Base-by-base conservation (phyloP, 2,329 filamentous ascomycete genomes). In the Lecanicillium sp. region DNA sequence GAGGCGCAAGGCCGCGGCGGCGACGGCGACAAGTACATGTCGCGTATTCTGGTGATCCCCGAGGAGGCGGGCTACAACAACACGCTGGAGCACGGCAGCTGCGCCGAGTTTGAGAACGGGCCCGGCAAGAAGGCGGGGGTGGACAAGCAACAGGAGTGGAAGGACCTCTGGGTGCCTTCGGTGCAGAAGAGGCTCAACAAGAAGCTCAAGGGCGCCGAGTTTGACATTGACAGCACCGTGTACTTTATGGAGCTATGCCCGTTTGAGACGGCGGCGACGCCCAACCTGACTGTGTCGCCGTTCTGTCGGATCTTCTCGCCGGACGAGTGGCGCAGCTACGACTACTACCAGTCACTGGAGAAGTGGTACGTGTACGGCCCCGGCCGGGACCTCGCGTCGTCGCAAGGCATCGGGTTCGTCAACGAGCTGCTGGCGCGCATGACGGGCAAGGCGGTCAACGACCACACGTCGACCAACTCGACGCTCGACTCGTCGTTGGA, bases 201-300 rank as follows among this genome's bases (percentile, higher is more conserved):
- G 12, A 78, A 84, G 51, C 72, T 96, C 0, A 75, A 75, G 0
- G 85, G 86, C 2, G 82, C 78, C 5, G 80, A 85, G 52, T 63
- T 95, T 35, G 78, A 76, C 3, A 60, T 72, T 11, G 59, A 69
- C 1, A 82, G 91, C 27, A 79, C 82, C 1, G 70, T 90, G 49
- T 78, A 76, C 49, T 62, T 96, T 27, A 95, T 96, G 89, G 89
- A 95, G 58, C 72, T 95, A 51, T 96, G 90, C 59, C 84, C 90
- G 0, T 95, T 89, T 67, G 77, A 85, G 56, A 91, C 87, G 0
- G 81, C 95, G n/a, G 81, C 84, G 8, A 72, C 78, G 5, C 60
- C 66, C 0, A 67, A 74, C 3, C 53, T 50, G 1, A 56, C 54
- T 1, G 62, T 84, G 9, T 89, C 88, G 0, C 69, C 72, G 0